Conservation (phyloP, 306 rosid species). For the Herpetospermum pedunculosum region DNA sequence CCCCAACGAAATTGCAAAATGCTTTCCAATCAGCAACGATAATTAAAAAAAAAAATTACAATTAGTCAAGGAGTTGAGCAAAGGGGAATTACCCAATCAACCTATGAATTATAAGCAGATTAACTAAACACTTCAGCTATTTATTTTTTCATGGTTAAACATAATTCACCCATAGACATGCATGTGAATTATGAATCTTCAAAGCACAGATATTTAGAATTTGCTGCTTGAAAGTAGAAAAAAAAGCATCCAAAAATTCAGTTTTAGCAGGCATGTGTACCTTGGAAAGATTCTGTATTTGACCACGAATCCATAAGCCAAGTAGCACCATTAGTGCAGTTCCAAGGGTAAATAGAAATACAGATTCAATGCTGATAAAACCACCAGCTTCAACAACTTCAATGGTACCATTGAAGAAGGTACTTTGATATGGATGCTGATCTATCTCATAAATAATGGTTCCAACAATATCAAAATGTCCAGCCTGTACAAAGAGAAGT, state of each 20-base stretch:
- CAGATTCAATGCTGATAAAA: conserved; percentile 71
- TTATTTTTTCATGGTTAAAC: neutral
- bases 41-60: neutral
- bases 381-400: conserved; percentile 78
- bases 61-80: neutral
- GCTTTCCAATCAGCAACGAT: neutral
- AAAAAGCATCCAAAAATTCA: neutral
- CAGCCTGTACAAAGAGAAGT: conserved; percentile 48
- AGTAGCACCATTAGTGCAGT: conserved; percentile 61
- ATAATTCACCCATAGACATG: neutral
- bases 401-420: conserved; percentile 80
- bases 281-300: conserved; percentile 78
- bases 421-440: conserved; percentile 64
- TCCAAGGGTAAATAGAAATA: conserved; percentile 84
- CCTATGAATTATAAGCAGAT: neutral
- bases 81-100: neutral
- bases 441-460: conserved; percentile 75
- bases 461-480: conserved; percentile 83
- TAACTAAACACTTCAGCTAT: neutral
- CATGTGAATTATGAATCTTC: neutral
- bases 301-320: conserved; percentile 77
- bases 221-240: neutral
- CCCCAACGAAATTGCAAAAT: neutral
- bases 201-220: neutral
- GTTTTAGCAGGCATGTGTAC: conserved; percentile 25